A percentile compares a stretch with the other conserved stretches of the same genome.
Conservation (phyloP, 441 rosid species). For the Populus hybrid region DNA sequence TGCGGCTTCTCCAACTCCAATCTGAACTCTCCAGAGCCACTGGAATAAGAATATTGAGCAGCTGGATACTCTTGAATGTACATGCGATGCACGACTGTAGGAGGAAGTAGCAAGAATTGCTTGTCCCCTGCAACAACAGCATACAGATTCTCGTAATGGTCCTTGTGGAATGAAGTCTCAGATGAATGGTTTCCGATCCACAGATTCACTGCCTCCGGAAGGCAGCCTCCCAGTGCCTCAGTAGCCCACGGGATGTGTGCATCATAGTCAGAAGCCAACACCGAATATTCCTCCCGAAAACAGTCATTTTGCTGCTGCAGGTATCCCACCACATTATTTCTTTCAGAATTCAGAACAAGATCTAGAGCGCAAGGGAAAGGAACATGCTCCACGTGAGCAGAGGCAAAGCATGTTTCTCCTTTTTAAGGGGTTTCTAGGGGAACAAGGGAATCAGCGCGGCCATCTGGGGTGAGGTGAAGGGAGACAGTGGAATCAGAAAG, state of each 20-base stretch:
- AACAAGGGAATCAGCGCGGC: slow-evolving; percentile 57
- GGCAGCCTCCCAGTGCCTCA: slow-evolving; percentile 59
- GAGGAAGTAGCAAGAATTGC: slow-evolving; percentile 80
- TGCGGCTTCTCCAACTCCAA: slow-evolving; percentile 66
- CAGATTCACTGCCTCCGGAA: slow-evolving; percentile 86
- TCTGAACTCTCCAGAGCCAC: slow-evolving; percentile 45
- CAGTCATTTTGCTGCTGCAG: slow-evolving; percentile 85
- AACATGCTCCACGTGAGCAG: slow-evolving; percentile 57
- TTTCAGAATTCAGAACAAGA: slow-evolving; percentile 27
- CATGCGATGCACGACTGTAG: slow-evolving; percentile 81
- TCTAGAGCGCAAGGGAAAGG: slow-evolving; percentile 60
- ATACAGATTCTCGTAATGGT: slow-evolving; percentile 87
- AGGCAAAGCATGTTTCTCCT: slow-evolving; percentile 55
- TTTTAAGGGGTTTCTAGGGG: slow-evolving; percentile 3
- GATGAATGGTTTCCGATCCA: slow-evolving; percentile 79
- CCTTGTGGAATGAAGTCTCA: slow-evolving; percentile 80
- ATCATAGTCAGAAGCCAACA: slow-evolving; percentile 57
- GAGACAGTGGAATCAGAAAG: slow-evolving; percentile 54
- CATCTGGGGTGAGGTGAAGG: slow-evolving; percentile 65
- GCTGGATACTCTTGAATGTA: slow-evolving; percentile 61
- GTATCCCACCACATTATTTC: slow-evolving; percentile 47
- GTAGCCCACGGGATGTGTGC: slow-evolving; percentile 65
- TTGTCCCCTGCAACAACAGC: slow-evolving; percentile 83
- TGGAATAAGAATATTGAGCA: slow-evolving; percentile 52
- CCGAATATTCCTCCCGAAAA: slow-evolving; percentile 61